Evolutionary conservation across 192 early-diverging fungal genomes (phyloP), one percentile per base, ranked within the genome.

Genomic region (Geosiphon pyriformis): DNA sequence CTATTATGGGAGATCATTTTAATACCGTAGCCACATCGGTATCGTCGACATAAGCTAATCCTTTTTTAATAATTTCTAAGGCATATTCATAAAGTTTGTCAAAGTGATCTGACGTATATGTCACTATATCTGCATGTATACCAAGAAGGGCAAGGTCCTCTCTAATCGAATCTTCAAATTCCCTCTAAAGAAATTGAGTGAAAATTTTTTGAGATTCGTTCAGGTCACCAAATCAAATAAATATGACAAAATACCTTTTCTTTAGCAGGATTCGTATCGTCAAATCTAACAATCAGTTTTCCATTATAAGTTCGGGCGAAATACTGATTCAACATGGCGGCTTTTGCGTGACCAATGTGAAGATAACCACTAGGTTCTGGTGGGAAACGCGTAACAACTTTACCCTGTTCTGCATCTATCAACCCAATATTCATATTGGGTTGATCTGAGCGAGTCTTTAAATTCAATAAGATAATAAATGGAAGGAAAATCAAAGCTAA

Each of bases 341-440:
- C 97, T 84, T 99, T 99, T 58, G 95, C 94, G 74, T 99, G 97
- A 60, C 97, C 97, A 84, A 99, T 96, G 79, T 99, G 97, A 64
- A 99, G 80, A 78, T 96, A 99, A 75, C 96, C 97, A 74, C 83
- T 87, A 64, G 97, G 96, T 83, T 99, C 97, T 2, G 97, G 97
- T 57, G 97, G 96, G 85, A 99, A 99, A 57, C 97, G 86, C 29
- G 95, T 98, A 25, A 95, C 93, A 20, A 99, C 95, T 70, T 89
- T 81, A 58, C 97, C 97, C 68, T 86, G 68, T 69, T 86, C 81
- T 20, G 90, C 90, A 67, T 80, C 86, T 60, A 85, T 77, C 32
- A 99, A 79, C 30, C 82, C 89, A 81, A 99, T 90, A 11, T 99
- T 96, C 67, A 99, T 97, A 58, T 85, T 90, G 29, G 93, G 94